phyloP scores from a whole-genome alignment of 2,329 filamentous ascomycete species.

The Diplodia sapinea region DNA sequence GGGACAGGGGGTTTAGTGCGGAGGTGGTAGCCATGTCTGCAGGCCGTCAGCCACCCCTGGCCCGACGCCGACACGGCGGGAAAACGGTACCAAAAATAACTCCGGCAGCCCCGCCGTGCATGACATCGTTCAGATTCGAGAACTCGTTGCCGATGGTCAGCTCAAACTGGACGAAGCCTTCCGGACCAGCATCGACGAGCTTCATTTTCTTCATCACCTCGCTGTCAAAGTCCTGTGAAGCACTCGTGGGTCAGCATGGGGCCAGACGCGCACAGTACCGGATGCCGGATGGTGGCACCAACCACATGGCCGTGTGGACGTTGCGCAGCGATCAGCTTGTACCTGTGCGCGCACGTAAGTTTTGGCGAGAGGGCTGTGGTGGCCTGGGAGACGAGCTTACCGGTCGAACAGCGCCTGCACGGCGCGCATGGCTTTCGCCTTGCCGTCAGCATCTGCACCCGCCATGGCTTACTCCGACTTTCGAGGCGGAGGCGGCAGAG shows the following conservation, averaged over 20 bases:
- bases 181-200: slow-evolving; percentile 45
- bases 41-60: neutral
- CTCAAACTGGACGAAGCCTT: slow-evolving; percentile 46
- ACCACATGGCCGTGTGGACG: slow-evolving; percentile 44
- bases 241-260: neutral
- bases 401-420: slow-evolving; percentile 47
- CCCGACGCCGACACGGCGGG: neutral
- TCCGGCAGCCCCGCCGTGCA: slow-evolving; percentile 50
- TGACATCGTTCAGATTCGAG: slow-evolving; percentile 51
- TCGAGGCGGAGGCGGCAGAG: too few relatives aligned
- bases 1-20: slow-evolving; percentile 56
- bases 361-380: neutral
- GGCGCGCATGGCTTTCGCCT: slow-evolving; percentile 45
- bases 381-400: slow-evolving; percentile 19
- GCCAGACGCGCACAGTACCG: neutral
- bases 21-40: slow-evolving; percentile 53
- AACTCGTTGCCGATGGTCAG: slow-evolving; percentile 44
- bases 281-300: slow-evolving; percentile 28
- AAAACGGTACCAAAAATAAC: slow-evolving; percentile 43
- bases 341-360: slow-evolving; percentile 34
- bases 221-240: slow-evolving; percentile 45
- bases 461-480: slow-evolving; percentile 38
- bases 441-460: slow-evolving; percentile 35
- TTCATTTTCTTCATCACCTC: slow-evolving; percentile 47
- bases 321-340: slow-evolving; percentile 42